Evolutionary conservation across 257 asterid genomes (phyloP), one percentile per base, ranked within the genome.

Genomic region (Eustoma russellianum): DNA sequence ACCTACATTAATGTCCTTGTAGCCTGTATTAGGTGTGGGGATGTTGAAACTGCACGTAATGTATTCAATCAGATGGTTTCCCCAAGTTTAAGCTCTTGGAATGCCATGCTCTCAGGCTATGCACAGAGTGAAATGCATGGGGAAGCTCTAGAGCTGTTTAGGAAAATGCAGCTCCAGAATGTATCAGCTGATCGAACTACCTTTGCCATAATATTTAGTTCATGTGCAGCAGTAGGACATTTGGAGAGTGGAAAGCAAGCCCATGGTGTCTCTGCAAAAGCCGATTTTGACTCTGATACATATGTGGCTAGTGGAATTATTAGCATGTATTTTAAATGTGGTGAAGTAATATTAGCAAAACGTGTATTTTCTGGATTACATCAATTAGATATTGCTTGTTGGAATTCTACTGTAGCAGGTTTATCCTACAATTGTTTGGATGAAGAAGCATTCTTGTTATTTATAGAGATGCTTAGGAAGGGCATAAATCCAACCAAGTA

Each of bases 31-130:
- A 86, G 65, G 61, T 68, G 71, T 68, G 86, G 82, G 54, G 93
- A 86, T 64, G 57, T 78, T 43, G 74, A 74, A 63, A 64, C 73
- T 44, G 93, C 79, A 5, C 71, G 70, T 14, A 47, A 13, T 34
- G 63, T 86, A 58, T 80, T 86, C 57, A 71, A 76, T 48, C 62
- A 74, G 48, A 80, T 82, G 79, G 46, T 62, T 0, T 52, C 47
- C 24, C 87, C 79, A 16, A 80, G 84, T 71, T 62, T 82, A 67
- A 68, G 79, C 59, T 82, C 85, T 14, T 85, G 86, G 88, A 85
- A 85, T 53, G 82, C 89, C 33, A 57, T 85, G 66, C 78, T 82
- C 28, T 82, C 93, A 0, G 85, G 93, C 5, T 82, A 63, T 65
- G 67, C 77, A 53, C 93, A 76, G 57, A 82, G 76, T 33, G 85